These are phyloP conservation scores for Neostapfia colusana DNA, from an alignment of 176 grass and related monocot genomes.

Conservation along the genomic window DNA sequence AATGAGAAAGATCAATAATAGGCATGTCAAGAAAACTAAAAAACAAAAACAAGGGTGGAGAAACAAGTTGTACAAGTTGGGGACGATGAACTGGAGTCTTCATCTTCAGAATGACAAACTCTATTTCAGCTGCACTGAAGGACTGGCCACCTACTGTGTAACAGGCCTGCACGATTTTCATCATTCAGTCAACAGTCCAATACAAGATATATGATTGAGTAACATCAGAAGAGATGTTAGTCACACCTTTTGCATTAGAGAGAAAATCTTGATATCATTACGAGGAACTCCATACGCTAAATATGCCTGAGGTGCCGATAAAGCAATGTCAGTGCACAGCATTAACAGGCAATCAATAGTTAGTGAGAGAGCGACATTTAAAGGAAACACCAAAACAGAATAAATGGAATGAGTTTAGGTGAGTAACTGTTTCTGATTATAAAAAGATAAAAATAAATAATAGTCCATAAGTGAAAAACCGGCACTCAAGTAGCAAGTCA, in stretches of 20 bases:
- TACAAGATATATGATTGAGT: slow-evolving; percentile 12
- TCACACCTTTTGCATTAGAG: slow-evolving; percentile 96
- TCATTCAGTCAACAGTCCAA: slow-evolving; percentile 13
- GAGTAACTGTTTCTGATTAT: slow-evolving; percentile 3
- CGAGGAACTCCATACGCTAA: slow-evolving; percentile 94
- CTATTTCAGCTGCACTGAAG: slow-evolving; percentile 95
- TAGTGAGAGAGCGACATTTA: slow-evolving; percentile 5
- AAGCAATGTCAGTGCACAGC: slow-evolving; percentile 4
- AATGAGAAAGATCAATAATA: slow-evolving; percentile 39
- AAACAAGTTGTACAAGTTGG: slow-evolving; percentile 65
- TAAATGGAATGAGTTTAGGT: neutral
- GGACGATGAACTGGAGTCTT: slow-evolving; percentile 79
- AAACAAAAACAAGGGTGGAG: slow-evolving; percentile 17
- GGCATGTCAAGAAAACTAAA: slow-evolving; percentile 6
- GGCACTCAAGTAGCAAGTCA: slow-evolving; percentile 14
- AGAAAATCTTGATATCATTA: slow-evolving; percentile 94
- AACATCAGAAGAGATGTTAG: slow-evolving; percentile 27
- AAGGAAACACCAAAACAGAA: slow-evolving; percentile 16
- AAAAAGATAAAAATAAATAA: slow-evolving; percentile 31
- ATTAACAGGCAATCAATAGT: slow-evolving; percentile 14
- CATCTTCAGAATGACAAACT: slow-evolving; percentile 90
- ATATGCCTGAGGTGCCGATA: slow-evolving; percentile 66
- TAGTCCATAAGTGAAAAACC: neutral
- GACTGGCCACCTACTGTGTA: slow-evolving; percentile 88
- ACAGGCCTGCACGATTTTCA: slow-evolving; percentile 61